Base-by-base conservation (phyloP, 2,329 filamentous ascomycete genomes). In the Alternaria atra region DNA sequence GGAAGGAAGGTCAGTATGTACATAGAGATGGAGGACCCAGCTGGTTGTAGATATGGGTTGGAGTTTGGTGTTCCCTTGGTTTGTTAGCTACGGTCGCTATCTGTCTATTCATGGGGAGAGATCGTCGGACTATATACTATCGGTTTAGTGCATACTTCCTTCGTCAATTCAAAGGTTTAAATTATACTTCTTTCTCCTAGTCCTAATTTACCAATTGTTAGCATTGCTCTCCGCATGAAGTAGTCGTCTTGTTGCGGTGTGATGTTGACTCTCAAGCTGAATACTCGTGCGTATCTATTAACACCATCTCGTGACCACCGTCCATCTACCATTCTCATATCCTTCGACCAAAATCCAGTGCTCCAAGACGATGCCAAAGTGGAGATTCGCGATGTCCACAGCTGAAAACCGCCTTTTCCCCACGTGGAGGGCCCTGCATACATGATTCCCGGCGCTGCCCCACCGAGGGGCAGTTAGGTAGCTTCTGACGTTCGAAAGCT, bases 351-450 rank as follows among this genome's bases (percentile, higher is more conserved):
- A 8, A 6, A 4, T 6, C 7, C 6, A 25, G 20, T 42, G 20
- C 39, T 25, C 25, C 20, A 5, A 2, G 39, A 23, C 4, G 39
- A 23, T 23, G 12, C 4, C 6, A 8, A 3, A 23, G 20, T 25
- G 9, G 17, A 10, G 4, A 23, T 12, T 23, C 9, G 20, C 17
- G 25, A 25, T 10, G 17, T 15, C 46, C 8, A 35, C 32, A 20
- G 32, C 46, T 50, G 0, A 12, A 50, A 20, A 30, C n/a, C 32
- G 30, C 46, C 6, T 20, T 27, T 50, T 50, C 46, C 32, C 46
- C 46, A 50, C 32, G 30, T 50, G 46, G 30, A 20, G 32, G 46
- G 3, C 32, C 46, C 46, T 50, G 46, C 46, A 50, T 47, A 32
- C 44, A 47, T 3, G 6, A 47, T 25, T 25, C 46, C 30, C 20